Conservation (phyloP, 768 basidiomycete genomes). For the Cystoderma amianthinum region DNA sequence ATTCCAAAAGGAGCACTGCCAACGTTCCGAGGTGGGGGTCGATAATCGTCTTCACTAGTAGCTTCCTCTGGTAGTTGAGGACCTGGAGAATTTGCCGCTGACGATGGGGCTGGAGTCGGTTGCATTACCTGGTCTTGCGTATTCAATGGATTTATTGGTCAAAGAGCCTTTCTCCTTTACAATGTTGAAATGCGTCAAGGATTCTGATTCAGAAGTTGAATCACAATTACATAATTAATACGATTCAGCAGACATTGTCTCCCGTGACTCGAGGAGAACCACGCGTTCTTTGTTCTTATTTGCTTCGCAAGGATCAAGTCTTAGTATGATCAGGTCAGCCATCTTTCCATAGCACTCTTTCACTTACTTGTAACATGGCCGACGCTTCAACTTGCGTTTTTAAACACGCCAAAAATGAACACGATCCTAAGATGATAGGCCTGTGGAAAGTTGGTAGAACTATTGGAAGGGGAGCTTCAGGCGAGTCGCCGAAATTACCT, state of each 20-base stretch:
- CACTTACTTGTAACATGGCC: neutral
- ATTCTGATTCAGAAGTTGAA: neutral
- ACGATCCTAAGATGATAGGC: constrained; percentile 65
- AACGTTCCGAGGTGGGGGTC: constrained; percentile 55
- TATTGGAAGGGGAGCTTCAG: constrained; percentile 78
- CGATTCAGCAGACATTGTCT: too few relatives aligned
- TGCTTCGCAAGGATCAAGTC: constrained; percentile 5
- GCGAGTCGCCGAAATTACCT: constrained; percentile 38
- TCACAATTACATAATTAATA: too few relatives aligned
- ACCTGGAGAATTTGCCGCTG: constrained; percentile 41
- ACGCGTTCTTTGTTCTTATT: constrained; percentile 31
- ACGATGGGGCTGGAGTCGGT: constrained; percentile 62
- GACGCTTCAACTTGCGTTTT: neutral
- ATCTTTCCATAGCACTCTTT: neutral
- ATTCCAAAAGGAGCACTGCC: constrained; percentile 67
- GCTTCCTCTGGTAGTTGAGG: constrained; percentile 11
- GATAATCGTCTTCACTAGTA: constrained; percentile 37
- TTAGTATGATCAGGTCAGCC: neutral
- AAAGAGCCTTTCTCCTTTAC: too few relatives aligned
- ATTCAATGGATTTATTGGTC: neutral
- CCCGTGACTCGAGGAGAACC: constrained; percentile 12
- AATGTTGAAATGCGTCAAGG: too few relatives aligned
- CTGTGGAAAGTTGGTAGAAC: constrained; percentile 80
- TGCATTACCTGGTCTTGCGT: constrained; percentile 40
- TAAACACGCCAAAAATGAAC: constrained; percentile 4